Base-by-base conservation (phyloP, 2,329 filamentous ascomycete species). In the Curvularia sp. region DNA sequence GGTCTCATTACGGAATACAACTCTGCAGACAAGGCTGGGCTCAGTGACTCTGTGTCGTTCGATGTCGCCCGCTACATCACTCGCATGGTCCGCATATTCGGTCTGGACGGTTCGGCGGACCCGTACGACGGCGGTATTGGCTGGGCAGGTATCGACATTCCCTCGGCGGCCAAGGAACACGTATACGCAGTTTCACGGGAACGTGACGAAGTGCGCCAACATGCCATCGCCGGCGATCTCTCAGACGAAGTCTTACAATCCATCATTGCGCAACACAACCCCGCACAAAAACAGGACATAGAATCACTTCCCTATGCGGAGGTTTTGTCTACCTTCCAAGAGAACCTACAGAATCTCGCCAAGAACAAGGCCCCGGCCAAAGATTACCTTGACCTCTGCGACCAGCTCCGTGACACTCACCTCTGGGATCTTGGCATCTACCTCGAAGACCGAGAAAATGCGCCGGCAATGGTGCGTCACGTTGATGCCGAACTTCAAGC, bases 361-460 rank as follows among this genome's bases (percentile, higher is more conserved):
- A 72, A 72, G 28, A 74, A 78, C 53, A 77, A 80, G 49, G 79
- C 81, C 1, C 82, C 86, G 1, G 87, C 89, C 59, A 91, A 92
- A 72, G 85, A 89, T 3, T 87, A 95, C 38, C 86, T 97, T 1
- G 78, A 82, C 0, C 84, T 96, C 47, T 95, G 90, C 65, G 94
- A 76, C 49, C 64, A 68, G 18, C 86, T 97, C 43, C 90, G 93
- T 52, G 91, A 97, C 74, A 83, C 87, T 9, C 88, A 93, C 56
- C 86, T 97, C 10, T 93, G 91, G 69, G 88, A 93, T 57, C 81
- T 96, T 0, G 91, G 89, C 38, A 89, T 97, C 57, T 96, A 96
- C 71, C 87, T 97, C 0, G 93, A 97, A 72, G 93, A 97, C 70
- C 86, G 92, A 49, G 84, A 86, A 78, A 62, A 80, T 80, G n/a